Evolutionary conservation across 306 rosid species (phyloP).

Genomic region (Gastrolobium villosum): DNA sequence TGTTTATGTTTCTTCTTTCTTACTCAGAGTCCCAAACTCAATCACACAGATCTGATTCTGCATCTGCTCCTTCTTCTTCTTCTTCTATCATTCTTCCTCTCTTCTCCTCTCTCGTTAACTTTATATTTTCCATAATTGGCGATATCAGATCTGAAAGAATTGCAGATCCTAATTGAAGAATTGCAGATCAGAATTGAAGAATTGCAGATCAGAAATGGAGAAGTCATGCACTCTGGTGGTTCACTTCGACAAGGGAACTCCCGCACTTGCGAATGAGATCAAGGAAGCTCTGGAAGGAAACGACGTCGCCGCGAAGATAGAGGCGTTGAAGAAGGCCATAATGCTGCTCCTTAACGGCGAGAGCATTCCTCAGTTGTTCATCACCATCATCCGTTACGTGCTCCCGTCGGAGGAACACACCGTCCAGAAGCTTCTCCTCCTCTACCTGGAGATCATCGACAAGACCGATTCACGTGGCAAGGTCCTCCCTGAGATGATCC

Average conservation of each 20-base stretch:
- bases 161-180: slow-evolving; percentile 18
- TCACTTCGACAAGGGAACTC: slow-evolving; percentile 94
- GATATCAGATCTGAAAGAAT: slow-evolving; percentile 34
- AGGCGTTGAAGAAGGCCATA: slow-evolving; percentile 86
- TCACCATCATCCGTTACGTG: slow-evolving; percentile 92
- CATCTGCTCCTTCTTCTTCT: too few species aligned
- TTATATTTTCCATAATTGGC: too few species aligned
- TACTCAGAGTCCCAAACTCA: too few species aligned
- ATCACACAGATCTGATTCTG: too few species aligned
- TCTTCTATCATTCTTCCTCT: too few species aligned
- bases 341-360: slow-evolving; percentile 96
- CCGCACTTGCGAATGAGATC: slow-evolving; percentile 91
- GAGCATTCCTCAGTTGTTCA: slow-evolving; percentile 89
- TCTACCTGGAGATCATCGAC: slow-evolving; percentile 92
- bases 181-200: slow-evolving; percentile 14
- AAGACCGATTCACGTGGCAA: slow-evolving; percentile 90
- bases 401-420: slow-evolving; percentile 98
- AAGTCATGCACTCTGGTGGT: slow-evolving; percentile 90
- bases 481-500: slow-evolving; percentile 94
- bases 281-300: slow-evolving; percentile 88
- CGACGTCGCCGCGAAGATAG: slow-evolving; percentile 74
- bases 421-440: slow-evolving; percentile 91
- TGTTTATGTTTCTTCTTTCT: too few species aligned
- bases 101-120: too few species aligned
- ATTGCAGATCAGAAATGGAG: slow-evolving; percentile 60